Evolutionary conservation across 73 alveolate species (phyloP).

Genomic region (Paramecium sonneborni): DNA sequence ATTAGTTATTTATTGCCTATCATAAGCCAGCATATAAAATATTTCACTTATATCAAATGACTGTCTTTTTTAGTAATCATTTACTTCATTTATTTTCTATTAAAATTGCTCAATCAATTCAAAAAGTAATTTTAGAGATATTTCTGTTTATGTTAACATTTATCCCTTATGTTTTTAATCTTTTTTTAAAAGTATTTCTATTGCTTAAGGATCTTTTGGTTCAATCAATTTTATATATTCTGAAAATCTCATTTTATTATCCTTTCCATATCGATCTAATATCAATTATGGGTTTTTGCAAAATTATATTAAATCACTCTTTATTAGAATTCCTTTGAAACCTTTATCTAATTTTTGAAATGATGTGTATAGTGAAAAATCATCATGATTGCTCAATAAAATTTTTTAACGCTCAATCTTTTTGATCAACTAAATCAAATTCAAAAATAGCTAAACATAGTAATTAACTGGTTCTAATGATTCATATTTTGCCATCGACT

Average conservation of each 20-base stretch:
- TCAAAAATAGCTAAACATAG: background rate
- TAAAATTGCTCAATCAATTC: background rate
- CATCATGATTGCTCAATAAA: background rate
- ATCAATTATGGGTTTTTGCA: background rate
- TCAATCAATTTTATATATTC: background rate
- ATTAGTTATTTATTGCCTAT: background rate
- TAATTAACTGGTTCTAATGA: background rate
- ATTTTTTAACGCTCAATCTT: background rate
- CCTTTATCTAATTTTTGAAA: constrained; percentile 45
- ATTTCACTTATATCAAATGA: background rate
- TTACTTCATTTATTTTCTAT: background rate
- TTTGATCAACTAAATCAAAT: background rate
- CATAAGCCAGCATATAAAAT: constrained; percentile 5
- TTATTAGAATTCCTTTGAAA: background rate
- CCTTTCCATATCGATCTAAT: constrained; percentile 14
- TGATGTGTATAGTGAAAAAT: background rate
- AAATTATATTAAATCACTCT: background rate
- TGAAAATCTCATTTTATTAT: constrained; percentile 15
- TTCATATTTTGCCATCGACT: background rate
- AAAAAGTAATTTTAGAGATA: background rate
- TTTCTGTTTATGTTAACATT: background rate
- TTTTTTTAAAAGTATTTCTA: background rate
- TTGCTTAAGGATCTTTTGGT: background rate
- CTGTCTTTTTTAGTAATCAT: background rate
- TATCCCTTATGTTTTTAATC: background rate